Evolutionary conservation across 2,329 filamentous ascomycete species (phyloP), one percentile per base, ranked within the genome.

Genomic region (Botrytis sinoallii): DNA sequence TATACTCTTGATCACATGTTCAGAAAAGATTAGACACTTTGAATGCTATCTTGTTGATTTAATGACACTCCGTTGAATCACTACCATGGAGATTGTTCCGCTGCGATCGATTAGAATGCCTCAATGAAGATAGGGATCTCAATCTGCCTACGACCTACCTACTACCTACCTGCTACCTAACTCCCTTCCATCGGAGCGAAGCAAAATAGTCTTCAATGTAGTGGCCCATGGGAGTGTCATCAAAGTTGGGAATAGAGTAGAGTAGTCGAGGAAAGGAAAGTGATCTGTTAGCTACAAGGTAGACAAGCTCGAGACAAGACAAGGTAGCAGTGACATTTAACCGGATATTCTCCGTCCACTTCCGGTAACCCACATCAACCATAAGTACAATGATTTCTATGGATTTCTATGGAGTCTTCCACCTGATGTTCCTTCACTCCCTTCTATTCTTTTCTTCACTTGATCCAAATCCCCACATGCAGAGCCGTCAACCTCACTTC

Each of bases 321-420:
- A 25, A 46, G 46, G 46, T 6, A 52, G 22, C 25, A 55, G 25
- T 18, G n/a, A 57, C 52, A 65, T 65, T 65, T 44, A 65, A 3
- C 40, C 61, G 61, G 61, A 65, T 22, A 65, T 65, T 65, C n/a
- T 32, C 61, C 61, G 40, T 65, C 40, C 61, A 65, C 40, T 65
- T 65, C 40, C 61, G 61, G 61, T 65, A 10, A 44, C 40, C 61
- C 18, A 6, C 29, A 65, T 46, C 16, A 14, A 22, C 61, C 40
- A 46, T 9, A 44, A 46, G 16, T 32, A 22, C n/a, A 65, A 65
- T 46, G n/a, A 18, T 57, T 57, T 55, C 52, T 55, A 55, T 55
- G 52, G n/a, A 18, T 57, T 57, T 55, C 52, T 55, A 55, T 55
- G 52, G 52, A 55, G 52, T 16, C 25, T 55, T 55, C 52, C 52